phyloP scores from a whole-genome alignment of 768 basidiomycete genomes.

The Cytidiella melzeri region DNA sequence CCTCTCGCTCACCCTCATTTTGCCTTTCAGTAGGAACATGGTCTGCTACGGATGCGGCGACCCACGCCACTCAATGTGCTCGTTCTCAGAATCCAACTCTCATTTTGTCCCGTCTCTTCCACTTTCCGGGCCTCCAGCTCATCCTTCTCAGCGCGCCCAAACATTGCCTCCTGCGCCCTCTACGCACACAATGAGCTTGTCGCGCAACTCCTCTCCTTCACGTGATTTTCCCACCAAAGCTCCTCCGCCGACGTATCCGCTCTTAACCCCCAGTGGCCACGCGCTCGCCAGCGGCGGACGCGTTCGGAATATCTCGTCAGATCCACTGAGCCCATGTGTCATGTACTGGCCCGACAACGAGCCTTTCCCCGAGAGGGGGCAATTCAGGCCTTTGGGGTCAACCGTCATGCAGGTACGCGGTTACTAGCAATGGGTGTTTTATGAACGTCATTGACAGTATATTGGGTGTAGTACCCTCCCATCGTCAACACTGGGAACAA shows the following conservation, averaged over 20 bases:
- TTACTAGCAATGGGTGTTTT: background rate
- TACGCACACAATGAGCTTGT: background rate
- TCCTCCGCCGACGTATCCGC: slow-evolving; percentile 47
- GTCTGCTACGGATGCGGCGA: slow-evolving; percentile 74
- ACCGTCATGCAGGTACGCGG: slow-evolving; percentile 47
- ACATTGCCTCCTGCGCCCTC: slow-evolving; percentile 1
- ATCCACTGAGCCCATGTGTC: slow-evolving; percentile 68
- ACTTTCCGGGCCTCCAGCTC: slow-evolving; percentile 17
- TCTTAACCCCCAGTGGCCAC: slow-evolving; percentile 80
- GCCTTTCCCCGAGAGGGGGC: slow-evolving; percentile 71
- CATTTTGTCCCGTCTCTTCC: too few relatives aligned
- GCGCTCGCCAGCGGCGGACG: slow-evolving; percentile 71
- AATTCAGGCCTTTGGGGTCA: slow-evolving; percentile 55
- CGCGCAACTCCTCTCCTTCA: slow-evolving; percentile 11
- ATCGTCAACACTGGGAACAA: slow-evolving; percentile 87
- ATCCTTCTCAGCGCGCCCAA: slow-evolving; percentile 15
- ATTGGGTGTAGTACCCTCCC: slow-evolving; percentile 73
- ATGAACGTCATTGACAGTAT: too few relatives aligned
- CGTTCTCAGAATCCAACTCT: too few relatives aligned
- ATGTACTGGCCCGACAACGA: slow-evolving; percentile 94
- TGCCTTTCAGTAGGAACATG: slow-evolving; percentile 57
- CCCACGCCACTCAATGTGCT: slow-evolving; percentile 45
- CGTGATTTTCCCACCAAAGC: slow-evolving; percentile 26
- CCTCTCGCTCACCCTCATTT: background rate
- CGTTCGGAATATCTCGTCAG: slow-evolving; percentile 72